phyloP scores from a whole-genome alignment of 306 rosid genomes.

The Medicago truncatula region MtrunA17r5.0-ANR NC_053047.1:25670501-25671000 shows the following conservation, averaged over 20 bases:
- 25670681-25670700: neutral
- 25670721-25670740: conserved; percentile 24
- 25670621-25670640: neutral
- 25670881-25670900: conserved; percentile 7
- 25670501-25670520: neutral
- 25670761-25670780: neutral
- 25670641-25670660: conserved; percentile 5
- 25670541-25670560: neutral
- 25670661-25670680: conserved; percentile 18
- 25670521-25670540: neutral
- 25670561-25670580: conserved; percentile 14
- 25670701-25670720: conserved; percentile 7
- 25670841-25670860: neutral
- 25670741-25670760: conserved; percentile 18
- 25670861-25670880: neutral
- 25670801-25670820: neutral
- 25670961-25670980: conserved; percentile 37
- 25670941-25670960: neutral
- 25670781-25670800: neutral
- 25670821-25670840: neutral
- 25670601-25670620: neutral
- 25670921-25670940: conserved; percentile 12
- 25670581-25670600: conserved; percentile 2
- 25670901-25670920: conserved; percentile 6
- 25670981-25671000: conserved; percentile 66